Evolutionary conservation across 768 basidiomycete genomes (phyloP), one percentile per base, ranked within the genome.

Genomic region (Neoboletus brunneissimus): DNA sequence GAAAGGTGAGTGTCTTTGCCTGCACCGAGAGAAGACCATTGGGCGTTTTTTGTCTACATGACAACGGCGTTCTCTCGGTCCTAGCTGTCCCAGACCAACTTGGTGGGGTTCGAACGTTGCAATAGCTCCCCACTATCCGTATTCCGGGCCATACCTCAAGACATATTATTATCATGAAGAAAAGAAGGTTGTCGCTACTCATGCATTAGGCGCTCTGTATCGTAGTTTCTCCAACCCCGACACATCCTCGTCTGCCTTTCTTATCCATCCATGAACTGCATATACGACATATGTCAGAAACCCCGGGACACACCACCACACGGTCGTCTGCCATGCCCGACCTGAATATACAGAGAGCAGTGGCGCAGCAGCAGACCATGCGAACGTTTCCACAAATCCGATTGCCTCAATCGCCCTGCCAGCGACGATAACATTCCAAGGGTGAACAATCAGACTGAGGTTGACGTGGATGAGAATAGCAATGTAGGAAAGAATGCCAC

Each of bases 131-230:
- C n/a, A 11, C 12, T 31, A 2, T 11, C 11, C 31, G 31, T 31
- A 11, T 31, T 40, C 4, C 18, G n/a, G n/a, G n/a, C n/a, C 18
- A n/a, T 38, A n/a, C 40, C 20, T 16, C 40, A 41, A 22, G 8
- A 41, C 31, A 13, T 41, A 20, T 40, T 40, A 38, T 22, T 31
- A 29, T 4, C 35, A 54, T 23, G 16, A 48, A 32, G 29, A 25
- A 37, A 31, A 4, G 3, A 35, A 27, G 18, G n/a, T 29, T 31
- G 29, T 27, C 18, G 5, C 23, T 18, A 18, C 37, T 75, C 64
- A 84, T 50, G 84, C 83, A 6, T 85, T 82, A 25, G 76, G 79
- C 11, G 84, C 79, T 9, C 63, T 61, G 58, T 88, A 88, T 63
- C 74, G 79, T 69, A 86, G 69, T 15, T 67, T 70, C 64, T 87